Evolutionary conservation across 768 basidiomycete genomes (phyloP).

Genomic region (Phaeolepiota aurea): DNA sequence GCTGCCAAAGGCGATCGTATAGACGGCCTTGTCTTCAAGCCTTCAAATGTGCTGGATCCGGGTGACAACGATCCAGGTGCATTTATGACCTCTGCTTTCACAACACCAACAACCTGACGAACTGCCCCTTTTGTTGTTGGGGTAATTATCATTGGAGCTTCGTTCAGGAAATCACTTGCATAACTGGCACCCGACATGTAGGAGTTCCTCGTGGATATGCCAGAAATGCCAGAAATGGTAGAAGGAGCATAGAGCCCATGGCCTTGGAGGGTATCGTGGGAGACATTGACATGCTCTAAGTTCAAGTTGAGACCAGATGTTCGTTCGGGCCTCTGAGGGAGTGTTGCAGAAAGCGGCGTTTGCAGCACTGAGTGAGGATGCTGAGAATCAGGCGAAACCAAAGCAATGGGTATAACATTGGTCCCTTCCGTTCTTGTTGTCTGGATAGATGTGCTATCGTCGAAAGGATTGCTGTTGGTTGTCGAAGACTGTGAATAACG

Average conservation of each 20-base stretch:
- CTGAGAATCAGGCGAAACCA: constrained; percentile 54
- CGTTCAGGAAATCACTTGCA: constrained; percentile 71
- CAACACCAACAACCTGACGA: constrained; percentile 67
- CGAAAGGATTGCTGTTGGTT: constrained; percentile 57
- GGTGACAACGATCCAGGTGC: constrained; percentile 36
- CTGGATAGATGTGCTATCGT: constrained; percentile 72
- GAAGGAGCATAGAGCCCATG: constrained; percentile 34
- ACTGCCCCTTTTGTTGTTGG: constrained; percentile 54
- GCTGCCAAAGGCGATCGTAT: constrained; percentile 62
- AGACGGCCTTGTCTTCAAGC: constrained; percentile 37
- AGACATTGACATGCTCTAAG: constrained; percentile 54
- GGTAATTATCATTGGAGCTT: constrained; percentile 77
- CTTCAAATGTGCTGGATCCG: constrained; percentile 23
- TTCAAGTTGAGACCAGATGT: constrained; percentile 56
- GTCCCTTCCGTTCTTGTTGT: constrained; percentile 75
- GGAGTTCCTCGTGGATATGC: constrained; percentile 49
- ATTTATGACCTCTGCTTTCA: constrained; percentile 73
- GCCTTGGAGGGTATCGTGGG: constrained; percentile 39
- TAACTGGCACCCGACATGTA: constrained; percentile 71
- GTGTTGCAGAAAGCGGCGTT: constrained; percentile 21
- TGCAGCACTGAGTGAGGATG: constrained; percentile 20
- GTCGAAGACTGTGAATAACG: constrained; percentile 35
- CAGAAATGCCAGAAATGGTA: constrained; percentile 45
- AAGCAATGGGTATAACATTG: constrained; percentile 82
- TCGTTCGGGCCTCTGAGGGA: constrained; percentile 47